A percentile compares a stretch with the other conserved stretches of the same genome.
These are phyloP conservation scores for Paulownia fortunei DNA, from an alignment of 257 asterid species.

Conservation along the genomic window DNA sequence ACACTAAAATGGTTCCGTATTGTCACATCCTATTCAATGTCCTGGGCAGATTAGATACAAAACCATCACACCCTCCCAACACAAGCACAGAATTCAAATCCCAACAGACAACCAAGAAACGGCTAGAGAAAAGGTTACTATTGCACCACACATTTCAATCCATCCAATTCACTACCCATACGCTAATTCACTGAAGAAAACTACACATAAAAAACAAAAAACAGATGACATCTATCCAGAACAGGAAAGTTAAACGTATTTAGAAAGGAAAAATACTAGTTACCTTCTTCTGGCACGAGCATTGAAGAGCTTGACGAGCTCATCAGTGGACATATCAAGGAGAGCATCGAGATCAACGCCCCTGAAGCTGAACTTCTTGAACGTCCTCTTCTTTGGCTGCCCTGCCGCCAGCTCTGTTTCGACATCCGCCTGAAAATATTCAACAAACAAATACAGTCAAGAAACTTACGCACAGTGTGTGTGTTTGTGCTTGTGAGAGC, in stretches of 20 bases:
- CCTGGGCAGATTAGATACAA: background rate
- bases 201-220: background rate
- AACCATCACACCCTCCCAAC: background rate
- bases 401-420: constrained; percentile 67
- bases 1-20: background rate
- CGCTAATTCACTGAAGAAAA: background rate
- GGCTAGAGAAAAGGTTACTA: background rate
- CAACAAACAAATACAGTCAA: background rate
- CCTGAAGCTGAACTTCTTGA: constrained; percentile 88
- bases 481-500: background rate
- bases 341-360: constrained; percentile 94
- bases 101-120: background rate
- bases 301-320: constrained; percentile 77
- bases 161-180: background rate
- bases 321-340: constrained; percentile 86
- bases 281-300: constrained; percentile 87
- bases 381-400: constrained; percentile 80
- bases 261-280: background rate
- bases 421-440: constrained; percentile 62
- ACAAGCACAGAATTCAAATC: background rate
- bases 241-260: background rate
- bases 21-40: background rate
- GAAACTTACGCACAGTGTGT: background rate
- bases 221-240: background rate
- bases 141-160: background rate